Percentiles rank a stretch among this genome's conserved stretches.
Evolutionary conservation across 2,329 filamentous ascomycete genomes (phyloP).

Genomic region (Myriosclerotinia scirpicola): DNA sequence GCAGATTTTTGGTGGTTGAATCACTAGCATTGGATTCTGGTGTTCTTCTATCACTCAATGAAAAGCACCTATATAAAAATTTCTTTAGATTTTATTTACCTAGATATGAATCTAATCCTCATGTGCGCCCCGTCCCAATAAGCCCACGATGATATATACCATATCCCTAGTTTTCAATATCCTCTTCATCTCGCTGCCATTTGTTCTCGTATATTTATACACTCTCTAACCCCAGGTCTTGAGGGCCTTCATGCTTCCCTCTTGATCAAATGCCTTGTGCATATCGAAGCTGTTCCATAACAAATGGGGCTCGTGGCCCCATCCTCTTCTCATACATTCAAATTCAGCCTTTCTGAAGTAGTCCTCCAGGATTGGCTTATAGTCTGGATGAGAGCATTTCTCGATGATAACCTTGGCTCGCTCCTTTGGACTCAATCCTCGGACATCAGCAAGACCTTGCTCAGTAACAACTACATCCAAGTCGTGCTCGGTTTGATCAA

Average conservation of each 20-base stretch:
- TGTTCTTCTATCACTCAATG: not conserved
- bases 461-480: slow-evolving; percentile 82
- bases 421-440: slow-evolving; percentile 76
- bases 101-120: not conserved
- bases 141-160: slow-evolving; percentile 8
- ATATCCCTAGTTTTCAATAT: slow-evolving; percentile 3
- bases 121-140: slow-evolving; percentile 9
- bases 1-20: not conserved
- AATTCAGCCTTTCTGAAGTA: slow-evolving; percentile 86
- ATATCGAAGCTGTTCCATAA: slow-evolving; percentile 86
- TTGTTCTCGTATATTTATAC: not conserved
- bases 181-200: not conserved
- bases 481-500: slow-evolving; percentile 92
- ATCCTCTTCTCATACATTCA: slow-evolving; percentile 81
- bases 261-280: slow-evolving; percentile 77
- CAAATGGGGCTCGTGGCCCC: slow-evolving; percentile 87
- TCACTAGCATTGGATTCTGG: not conserved
- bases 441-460: slow-evolving; percentile 78
- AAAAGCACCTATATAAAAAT: not conserved
- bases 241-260: slow-evolving; percentile 73
- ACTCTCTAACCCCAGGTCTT: slow-evolving; percentile 39
- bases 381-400: slow-evolving; percentile 83
- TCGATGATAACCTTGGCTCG: slow-evolving; percentile 81
- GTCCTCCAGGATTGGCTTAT: slow-evolving; percentile 75
- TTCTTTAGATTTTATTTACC: not conserved